Evolutionary conservation across 2,329 filamentous ascomycete species (phyloP), one percentile per base, ranked within the genome.

Genomic region (Diaporthe sp.): DNA sequence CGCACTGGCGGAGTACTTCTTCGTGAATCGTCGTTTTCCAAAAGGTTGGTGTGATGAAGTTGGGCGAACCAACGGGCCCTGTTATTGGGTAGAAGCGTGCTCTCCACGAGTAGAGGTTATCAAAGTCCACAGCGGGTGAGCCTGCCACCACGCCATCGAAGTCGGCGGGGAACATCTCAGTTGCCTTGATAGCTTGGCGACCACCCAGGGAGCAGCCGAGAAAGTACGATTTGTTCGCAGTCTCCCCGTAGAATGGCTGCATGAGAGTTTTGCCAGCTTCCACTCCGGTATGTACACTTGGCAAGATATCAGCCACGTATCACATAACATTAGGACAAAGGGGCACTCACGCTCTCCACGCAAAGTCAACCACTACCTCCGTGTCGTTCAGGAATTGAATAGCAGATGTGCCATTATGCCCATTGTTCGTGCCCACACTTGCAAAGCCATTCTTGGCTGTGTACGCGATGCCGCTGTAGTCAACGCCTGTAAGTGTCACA

Each of bases 201-300:
- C 91, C 90, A 9, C 91, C 91, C 0, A 89, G 88, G 0, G 89
- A 92, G 79, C 91, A 92, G 10, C 91, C 91, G 3, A 88, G 79
- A 76, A 88, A 92, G 81, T 92, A 92, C 0, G 85, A 87, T 71
- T 86, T 87, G 0, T 82, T 80, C 0, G 84, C 80, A 0, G 39
- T 5, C 4, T 74, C 76, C 2, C 81, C 81, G 78, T 92, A 92
- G 80, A 89, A 90, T 0, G 81, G 79, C 19, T 86, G 78, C 2
- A 85, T 83, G 28, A 92, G 81, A 25, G 84, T 75, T 78, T 89
- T 91, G 17, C 86, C 88, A 1, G 74, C 61, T 0, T 85, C 83
- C 0, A 88, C 86, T 0, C 87, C 88, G 0, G 85, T 86, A 77
- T 91, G 89, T 0, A 86, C 74, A 0, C 80, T 79, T 46, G 44